Evolutionary conservation across 495 filamentous ascomycete species (phyloP).

Genomic region (Parmelia sp.): DNA sequence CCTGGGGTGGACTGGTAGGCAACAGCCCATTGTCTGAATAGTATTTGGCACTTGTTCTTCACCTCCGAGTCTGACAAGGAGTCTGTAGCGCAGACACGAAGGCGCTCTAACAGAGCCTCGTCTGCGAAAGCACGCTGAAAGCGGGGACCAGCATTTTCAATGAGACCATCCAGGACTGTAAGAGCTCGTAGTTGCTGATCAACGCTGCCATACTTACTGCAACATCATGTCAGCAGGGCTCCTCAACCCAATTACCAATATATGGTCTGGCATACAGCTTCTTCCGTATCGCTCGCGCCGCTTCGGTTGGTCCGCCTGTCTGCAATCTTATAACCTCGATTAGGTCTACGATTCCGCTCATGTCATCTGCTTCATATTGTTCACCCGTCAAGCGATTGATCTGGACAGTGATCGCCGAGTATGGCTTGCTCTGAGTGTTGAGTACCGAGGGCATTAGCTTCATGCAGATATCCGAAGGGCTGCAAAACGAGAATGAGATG

Average conservation of each 20-base stretch:
- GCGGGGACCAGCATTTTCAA: conserved; percentile 85
- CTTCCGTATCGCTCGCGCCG: conserved; percentile 88
- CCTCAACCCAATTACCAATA: neutral
- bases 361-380: conserved; percentile 81
- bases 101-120: conserved; percentile 85
- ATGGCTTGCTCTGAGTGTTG: conserved; percentile 72
- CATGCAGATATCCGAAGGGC: conserved; percentile 3
- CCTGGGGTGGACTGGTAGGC: conserved; percentile 77
- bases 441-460: conserved; percentile 19
- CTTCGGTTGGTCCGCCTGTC: conserved; percentile 78
- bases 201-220: conserved; percentile 84
- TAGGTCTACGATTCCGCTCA: conserved; percentile 85
- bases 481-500: conserved; percentile 9
- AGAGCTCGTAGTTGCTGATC: conserved; percentile 89
- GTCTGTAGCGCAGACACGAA: conserved; percentile 82
- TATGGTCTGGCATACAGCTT: conserved; percentile 61
- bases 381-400: conserved; percentile 88
- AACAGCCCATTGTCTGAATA: conserved; percentile 83
- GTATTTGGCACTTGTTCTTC: conserved; percentile 71
- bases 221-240: neutral
- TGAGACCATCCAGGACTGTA: conserved; percentile 84
- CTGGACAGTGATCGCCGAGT: conserved; percentile 88
- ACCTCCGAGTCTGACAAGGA: conserved; percentile 79
- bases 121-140: conserved; percentile 87
- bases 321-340: conserved; percentile 92